Evolutionary conservation across 108 stramenopile species (phyloP).

Genomic region (Pseudonitzschia pungens): DNA sequence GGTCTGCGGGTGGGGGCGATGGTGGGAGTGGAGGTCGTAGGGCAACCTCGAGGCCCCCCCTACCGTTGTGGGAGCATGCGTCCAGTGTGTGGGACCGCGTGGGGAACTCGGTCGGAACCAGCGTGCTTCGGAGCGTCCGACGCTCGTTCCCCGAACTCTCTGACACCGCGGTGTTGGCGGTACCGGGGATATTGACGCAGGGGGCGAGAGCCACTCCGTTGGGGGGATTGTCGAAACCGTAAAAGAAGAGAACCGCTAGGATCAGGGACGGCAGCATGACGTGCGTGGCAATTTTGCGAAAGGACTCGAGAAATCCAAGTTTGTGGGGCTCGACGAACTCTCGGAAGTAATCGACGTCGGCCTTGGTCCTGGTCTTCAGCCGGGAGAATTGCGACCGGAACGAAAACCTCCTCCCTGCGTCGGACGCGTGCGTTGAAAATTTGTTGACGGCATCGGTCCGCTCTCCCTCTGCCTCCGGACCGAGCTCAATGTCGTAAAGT

Average conservation of each 20-base stretch:
- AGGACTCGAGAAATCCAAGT: not conserved
- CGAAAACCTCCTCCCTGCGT: no score
- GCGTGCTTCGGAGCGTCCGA: not conserved
- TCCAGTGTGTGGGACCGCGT: not conserved
- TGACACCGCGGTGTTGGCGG: not conserved
- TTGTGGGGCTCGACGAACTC: slow-evolving; percentile 26
- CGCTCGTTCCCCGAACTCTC: not conserved
- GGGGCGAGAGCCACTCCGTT: slow-evolving; percentile 8
- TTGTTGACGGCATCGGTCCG: no score
- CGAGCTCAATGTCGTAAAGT: no score
- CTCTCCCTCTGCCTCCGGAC: no score
- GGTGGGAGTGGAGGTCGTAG: not conserved
- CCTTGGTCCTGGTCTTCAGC: slow-evolving; percentile 13
- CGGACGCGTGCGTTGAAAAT: no score
- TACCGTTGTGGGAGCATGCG: not conserved
- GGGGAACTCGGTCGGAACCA: not conserved
- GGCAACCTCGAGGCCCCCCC: not conserved
- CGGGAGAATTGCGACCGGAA: no score
- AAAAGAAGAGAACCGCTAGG: slow-evolving; percentile 18
- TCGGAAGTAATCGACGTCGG: slow-evolving; percentile 17
- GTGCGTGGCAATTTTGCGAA: not conserved
- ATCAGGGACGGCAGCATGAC: slow-evolving; percentile 29
- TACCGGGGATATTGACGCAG: not conserved
- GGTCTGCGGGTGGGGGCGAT: not conserved
- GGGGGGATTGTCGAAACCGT: slow-evolving; percentile 32